Base-by-base conservation (phyloP, 371 early-diverging fungal genomes). In the Mortierella sp. region DNA sequence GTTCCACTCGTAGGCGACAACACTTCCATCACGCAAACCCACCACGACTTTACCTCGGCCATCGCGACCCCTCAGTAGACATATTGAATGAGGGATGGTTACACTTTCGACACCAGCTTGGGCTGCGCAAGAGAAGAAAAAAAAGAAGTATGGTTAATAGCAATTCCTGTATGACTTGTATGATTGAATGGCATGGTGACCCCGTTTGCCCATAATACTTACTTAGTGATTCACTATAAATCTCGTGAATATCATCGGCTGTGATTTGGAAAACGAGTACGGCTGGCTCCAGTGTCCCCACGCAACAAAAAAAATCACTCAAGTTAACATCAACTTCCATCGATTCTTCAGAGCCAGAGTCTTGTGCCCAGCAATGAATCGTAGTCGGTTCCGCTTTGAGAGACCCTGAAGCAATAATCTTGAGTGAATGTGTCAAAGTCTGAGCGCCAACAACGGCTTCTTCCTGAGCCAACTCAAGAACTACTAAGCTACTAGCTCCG, bases 241-340 rank as follows among this genome's bases (percentile, higher is more conserved):
- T 58, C 20, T 80, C 72, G 1, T 30, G 64, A 16, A 80, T 58
- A 10, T n/a, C 37, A 5, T 49, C 52, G 3, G 20, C 8, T 3
- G 35, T 47, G 18, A 80, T 68, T 30, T 66, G 43, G 51, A 65
- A 75, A 10, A 80, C 54, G 26, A 63, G 47, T 9, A 80, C 52
- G 6, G 72, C 72, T 0, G 81, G 81, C 54, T 75, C 81, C 57
- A 80, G 47, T 8, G 81, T 75, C 1, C 81, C 81, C 5, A 80
- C 66, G 60, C 69, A 71, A 28, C 72, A 80, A 3, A 54, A 67
- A 49, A 45, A 32, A 47, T 43, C 63, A 54, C 47, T 16, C 20
- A 49, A 20, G 18, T 10, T 8, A 37, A 5, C 28, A 10, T 51
- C 64, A 22, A 11, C 47, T 2, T 69, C 43, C n/a, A 22, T 45